Conservation (phyloP, 2,329 filamentous ascomycete genomes). For the Pseudonectria foliicola region DNA sequence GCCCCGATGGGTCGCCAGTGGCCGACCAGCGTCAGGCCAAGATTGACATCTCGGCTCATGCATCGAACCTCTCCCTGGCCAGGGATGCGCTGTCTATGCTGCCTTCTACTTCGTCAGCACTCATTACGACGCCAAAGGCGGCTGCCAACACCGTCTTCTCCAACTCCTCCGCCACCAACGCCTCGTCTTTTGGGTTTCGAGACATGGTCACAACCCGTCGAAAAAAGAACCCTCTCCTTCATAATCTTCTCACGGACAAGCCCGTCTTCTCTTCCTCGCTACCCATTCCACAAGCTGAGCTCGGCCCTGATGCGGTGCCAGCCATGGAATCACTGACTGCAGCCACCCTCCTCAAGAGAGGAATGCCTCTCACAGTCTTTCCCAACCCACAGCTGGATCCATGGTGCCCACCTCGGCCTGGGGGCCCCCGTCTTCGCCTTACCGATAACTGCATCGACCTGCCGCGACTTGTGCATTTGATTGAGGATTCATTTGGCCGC, state of each 20-base stretch:
- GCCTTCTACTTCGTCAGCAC: conserved; percentile 75
- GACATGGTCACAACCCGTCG: conserved; percentile 48
- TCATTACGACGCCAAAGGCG: conserved; percentile 81
- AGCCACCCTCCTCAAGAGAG: conserved; percentile 82
- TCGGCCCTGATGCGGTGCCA: conserved; percentile 18
- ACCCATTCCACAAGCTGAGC: conserved; percentile 58
- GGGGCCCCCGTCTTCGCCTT: conserved; percentile 56
- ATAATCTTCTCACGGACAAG: conserved; percentile 94
- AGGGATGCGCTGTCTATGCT: conserved; percentile 65
- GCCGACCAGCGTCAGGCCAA: conserved; percentile 24
- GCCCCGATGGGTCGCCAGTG: conserved; percentile 20
- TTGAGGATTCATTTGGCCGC: conserved; percentile 87
- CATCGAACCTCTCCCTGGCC: conserved; percentile 66
- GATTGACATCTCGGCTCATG: conserved; percentile 39
- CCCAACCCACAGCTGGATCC: conserved; percentile 62
- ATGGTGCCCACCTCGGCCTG: conserved; percentile 62
- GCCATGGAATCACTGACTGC: conserved; percentile 23
- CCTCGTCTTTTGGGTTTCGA: conserved; percentile 44
- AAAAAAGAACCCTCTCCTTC: conserved; percentile 76
- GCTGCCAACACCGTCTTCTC: conserved; percentile 47
- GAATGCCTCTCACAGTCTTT: conserved; percentile 80
- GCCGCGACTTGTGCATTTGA: conserved; percentile 72
- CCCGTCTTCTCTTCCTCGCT: conserved; percentile 88
- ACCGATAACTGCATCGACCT: conserved; percentile 80
- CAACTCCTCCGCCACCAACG: conserved; percentile 38